Evolutionary conservation across 805 yeast genomes (phyloP), one percentile per base, ranked within the genome.

Genomic region (Gaillardinia entomophila): DNA sequence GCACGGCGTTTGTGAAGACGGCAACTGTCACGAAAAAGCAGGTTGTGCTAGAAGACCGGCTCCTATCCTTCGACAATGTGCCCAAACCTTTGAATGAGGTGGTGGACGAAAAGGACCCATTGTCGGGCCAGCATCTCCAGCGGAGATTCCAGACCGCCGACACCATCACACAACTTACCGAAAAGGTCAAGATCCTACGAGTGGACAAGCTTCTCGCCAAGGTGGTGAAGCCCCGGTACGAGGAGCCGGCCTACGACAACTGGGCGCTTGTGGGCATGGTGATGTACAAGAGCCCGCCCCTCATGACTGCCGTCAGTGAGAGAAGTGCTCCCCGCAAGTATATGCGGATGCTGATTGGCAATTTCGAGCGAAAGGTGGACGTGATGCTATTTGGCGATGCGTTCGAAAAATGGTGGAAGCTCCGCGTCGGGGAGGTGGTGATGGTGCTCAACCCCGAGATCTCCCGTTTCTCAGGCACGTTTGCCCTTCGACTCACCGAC

Each of bases 181-280:
- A 53, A 11, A 73, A 71, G 12, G 70, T 73, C 38, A 77, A 79
- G 42, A 51, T 80, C 1, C 55, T 84, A 28, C 61, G 82, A 26
- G 51, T 85, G 2, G 71, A 72, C 7, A 76, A 78, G 42, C 52
- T 82, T 2, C 67, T 75, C 43, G 81, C 86, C 2, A 77, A 79
- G 41, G 77, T 88, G 1, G 42, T 53, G 18, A 81, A 92, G 2
- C 92, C 95, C 0, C 30, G 40, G 24, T 88, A 73, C 48, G 51
- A 57, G 4, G 82, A 82, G 29, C 95, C 96, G 0, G 57, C 60
- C 22, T 79, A 80, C 46, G 57, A 81, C 3, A 88, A 89, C 49
- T 88, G 87, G 82, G 79, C 80, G n/a, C 71, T 79, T 1, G 47
- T 81, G n/a, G 97, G 95, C 1, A 66, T 84, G 2, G 62, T 89